Evolutionary conservation across 129 eudicot species (phyloP).

Genomic region (Silybum marianum): DNA sequence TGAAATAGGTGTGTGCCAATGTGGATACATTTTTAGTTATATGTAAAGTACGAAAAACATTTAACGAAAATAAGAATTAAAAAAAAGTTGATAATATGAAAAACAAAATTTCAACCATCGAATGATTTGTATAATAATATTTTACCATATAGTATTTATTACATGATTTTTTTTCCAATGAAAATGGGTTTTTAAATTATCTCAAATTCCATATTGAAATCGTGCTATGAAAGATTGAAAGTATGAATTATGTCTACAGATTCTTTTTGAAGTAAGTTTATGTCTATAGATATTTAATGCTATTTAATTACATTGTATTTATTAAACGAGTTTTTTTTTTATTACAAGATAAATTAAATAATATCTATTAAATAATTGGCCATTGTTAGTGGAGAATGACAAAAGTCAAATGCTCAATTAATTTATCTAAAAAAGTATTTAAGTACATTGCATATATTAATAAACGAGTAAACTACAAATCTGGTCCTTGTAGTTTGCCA

Average conservation of each 20-base stretch:
- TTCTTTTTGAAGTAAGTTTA: no score
- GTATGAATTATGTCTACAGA: no score
- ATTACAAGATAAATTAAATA: neutral
- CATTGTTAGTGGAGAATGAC: constrained; percentile 20
- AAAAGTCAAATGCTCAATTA: constrained; percentile 33
- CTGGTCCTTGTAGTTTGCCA: no score
- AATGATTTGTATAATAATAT: neutral
- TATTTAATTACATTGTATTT: neutral
- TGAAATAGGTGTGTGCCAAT: no score
- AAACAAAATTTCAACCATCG: neutral
- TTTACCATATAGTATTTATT: neutral
- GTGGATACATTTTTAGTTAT: neutral
- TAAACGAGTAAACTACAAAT: neutral
- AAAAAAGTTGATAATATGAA: no score
- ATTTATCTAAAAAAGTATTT: constrained; percentile 7
- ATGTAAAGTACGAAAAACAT: no score
- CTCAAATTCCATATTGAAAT: no score
- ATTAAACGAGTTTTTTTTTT: neutral
- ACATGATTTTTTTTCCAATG: neutral
- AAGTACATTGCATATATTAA: neutral
- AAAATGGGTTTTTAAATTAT: neutral
- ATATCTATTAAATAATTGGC: neutral
- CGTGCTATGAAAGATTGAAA: no score
- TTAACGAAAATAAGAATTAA: no score
- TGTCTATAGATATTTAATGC: no score